Evolutionary conservation across 306 rosid genomes (phyloP).

Genomic region (Macrotyloma uniflorum): DNA sequence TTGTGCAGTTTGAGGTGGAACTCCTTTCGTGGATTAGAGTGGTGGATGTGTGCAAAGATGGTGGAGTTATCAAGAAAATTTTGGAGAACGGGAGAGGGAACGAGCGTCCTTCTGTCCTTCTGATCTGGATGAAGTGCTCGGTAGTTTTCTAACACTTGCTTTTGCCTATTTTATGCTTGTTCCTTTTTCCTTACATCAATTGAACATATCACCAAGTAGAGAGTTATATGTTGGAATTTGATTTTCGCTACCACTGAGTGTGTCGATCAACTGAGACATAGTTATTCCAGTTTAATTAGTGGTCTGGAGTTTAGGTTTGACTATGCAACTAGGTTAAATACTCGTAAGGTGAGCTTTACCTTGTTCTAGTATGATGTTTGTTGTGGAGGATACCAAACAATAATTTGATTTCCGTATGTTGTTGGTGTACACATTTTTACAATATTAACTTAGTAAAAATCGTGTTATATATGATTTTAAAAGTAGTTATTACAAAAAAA

Average conservation of each 20-base stretch:
- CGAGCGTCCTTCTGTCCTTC: conserved; percentile 59
- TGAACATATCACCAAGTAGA: conserved; percentile 29
- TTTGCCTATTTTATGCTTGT: not conserved
- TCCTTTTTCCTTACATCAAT: not conserved
- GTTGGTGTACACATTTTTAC: not conserved
- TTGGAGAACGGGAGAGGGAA: conserved; percentile 50
- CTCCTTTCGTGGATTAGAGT: conserved; percentile 67
- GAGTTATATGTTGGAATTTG: not conserved
- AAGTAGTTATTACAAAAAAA: no score
- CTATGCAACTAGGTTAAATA: no score
- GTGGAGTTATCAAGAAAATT: conserved; percentile 70
- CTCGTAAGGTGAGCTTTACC: no score
- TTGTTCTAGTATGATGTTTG: not conserved
- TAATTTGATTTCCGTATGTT: not conserved
- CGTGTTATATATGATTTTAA: no score
- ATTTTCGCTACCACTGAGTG: not conserved
- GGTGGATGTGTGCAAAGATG: conserved; percentile 64
- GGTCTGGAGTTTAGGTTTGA: not conserved
- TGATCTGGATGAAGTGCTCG: conserved; percentile 72
- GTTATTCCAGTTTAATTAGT: not conserved
- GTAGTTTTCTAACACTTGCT: conserved; percentile 41
- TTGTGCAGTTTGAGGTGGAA: conserved; percentile 59
- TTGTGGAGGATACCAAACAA: not conserved
- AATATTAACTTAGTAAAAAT: not conserved
- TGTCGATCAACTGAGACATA: not conserved